Evolutionary conservation across 306 rosid species (phyloP).

Genomic region (Trifolium fragiferum): DNA sequence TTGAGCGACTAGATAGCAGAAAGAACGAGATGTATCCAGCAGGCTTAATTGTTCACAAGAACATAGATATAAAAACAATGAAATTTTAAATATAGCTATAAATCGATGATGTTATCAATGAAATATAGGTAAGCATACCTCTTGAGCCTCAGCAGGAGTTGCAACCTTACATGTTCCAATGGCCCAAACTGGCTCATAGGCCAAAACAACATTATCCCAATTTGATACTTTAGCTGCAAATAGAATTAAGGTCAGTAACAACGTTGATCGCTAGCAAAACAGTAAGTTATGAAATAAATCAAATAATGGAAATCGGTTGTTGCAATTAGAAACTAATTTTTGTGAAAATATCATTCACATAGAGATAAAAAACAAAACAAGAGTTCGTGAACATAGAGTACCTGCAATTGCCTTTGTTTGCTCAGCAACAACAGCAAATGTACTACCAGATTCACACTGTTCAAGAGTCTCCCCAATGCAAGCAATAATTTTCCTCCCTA

Average conservation of each 20-base stretch:
- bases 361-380: conserved; percentile 12
- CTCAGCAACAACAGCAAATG: conserved; percentile 68
- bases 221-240: conserved; percentile 53
- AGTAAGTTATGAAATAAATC: not conserved
- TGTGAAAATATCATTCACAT: not conserved
- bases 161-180: conserved; percentile 95
- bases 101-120: no score
- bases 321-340: not conserved
- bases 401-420: conserved; percentile 95
- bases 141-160: conserved; percentile 89
- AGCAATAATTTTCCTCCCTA: conserved; percentile 84
- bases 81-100: no score
- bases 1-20: no score
- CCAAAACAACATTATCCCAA: conserved; percentile 82
- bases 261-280: not conserved
- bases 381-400: conserved; percentile 10
- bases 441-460: conserved; percentile 77
- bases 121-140: conserved; percentile 58
- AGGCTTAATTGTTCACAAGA: no score
- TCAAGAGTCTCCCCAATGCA: conserved; percentile 93
- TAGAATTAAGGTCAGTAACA: conserved; percentile 13
- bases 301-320: conserved; percentile 3
- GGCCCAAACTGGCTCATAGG: conserved; percentile 95
- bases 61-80: no score
- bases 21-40: no score